Conservation (phyloP, 2,329 filamentous ascomycete genomes). For the Colletotrichum lindemuthianum region DNA sequence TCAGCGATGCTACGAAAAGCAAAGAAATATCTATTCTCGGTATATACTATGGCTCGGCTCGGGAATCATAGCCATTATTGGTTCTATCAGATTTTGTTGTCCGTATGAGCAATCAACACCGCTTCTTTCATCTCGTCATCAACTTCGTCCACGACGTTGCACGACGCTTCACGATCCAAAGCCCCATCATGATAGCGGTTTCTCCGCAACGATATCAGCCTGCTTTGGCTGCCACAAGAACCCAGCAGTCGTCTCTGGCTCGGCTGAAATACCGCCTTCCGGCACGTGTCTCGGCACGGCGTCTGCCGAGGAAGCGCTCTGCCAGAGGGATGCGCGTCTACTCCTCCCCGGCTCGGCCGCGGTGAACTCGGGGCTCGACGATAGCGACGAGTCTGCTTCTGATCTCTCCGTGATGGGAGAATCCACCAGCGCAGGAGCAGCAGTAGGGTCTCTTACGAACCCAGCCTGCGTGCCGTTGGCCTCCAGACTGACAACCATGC, state of each 20-base stretch:
- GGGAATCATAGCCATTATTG: slow-evolving; percentile 1
- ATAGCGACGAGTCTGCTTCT: background rate
- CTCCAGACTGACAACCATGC: slow-evolving; percentile 66
- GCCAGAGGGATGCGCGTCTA: slow-evolving; percentile 28
- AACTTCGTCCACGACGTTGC: background rate
- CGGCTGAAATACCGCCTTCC: slow-evolving; percentile 9
- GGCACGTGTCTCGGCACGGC: slow-evolving; percentile 24
- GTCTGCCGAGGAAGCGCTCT: background rate
- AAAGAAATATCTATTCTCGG: background rate
- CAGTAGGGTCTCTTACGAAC: slow-evolving; percentile 11
- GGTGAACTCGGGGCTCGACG: slow-evolving; percentile 29
- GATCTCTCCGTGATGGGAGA: background rate
- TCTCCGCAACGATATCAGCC: background rate
- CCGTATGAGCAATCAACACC: slow-evolving; percentile 2
- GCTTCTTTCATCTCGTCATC: background rate
- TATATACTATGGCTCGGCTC: background rate
- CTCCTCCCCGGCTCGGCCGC: slow-evolving; percentile 17
- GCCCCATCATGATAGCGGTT: slow-evolving; percentile 9
- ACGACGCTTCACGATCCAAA: background rate
- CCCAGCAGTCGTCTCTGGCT: background rate
- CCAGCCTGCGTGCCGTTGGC: background rate
- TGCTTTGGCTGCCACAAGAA: slow-evolving; percentile 29
- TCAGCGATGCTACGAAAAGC: too few relatives aligned
- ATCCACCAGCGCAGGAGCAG: slow-evolving; percentile 16
- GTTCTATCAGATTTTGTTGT: slow-evolving; percentile 3